Percentiles rank a stretch among this genome's conserved stretches.
phyloP scores from a whole-genome alignment of 2,329 filamentous ascomycete species.

The Amphichorda felina region DNA sequence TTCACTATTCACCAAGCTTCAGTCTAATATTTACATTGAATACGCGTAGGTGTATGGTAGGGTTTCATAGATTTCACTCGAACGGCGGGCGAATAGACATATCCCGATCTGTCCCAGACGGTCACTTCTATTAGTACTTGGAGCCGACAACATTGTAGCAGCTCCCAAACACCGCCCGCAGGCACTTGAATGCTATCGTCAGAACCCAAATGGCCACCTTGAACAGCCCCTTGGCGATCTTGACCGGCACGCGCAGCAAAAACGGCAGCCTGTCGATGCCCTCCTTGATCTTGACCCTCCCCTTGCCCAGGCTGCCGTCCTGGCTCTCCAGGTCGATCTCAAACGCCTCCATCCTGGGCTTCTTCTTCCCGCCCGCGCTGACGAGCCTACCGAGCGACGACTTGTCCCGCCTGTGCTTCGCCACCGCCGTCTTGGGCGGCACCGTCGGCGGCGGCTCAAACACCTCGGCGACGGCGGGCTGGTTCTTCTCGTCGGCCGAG shows the following conservation, averaged over 20 bases:
- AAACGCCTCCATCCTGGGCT: slow-evolving; percentile 39
- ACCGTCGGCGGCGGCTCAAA: slow-evolving; percentile 40
- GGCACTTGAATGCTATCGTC: slow-evolving; percentile 41
- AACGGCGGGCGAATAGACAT: no score
- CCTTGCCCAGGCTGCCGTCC: slow-evolving; percentile 27
- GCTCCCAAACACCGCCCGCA: slow-evolving; percentile 35
- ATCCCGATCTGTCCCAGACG: no score
- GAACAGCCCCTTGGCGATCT: slow-evolving; percentile 38
- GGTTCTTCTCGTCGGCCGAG: slow-evolving; percentile 40
- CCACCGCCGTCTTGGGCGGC: slow-evolving; percentile 18
- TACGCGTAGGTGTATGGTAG: no score
- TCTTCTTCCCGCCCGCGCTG: slow-evolving; percentile 13
- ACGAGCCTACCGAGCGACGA: slow-evolving; percentile 1
- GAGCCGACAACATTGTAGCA: slow-evolving; percentile 37
- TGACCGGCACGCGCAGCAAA: slow-evolving; percentile 33
- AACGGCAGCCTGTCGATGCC: slow-evolving; percentile 37
- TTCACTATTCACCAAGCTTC: no score
- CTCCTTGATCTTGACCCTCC: slow-evolving; percentile 22
- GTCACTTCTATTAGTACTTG: slow-evolving; percentile 18
- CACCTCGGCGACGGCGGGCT: slow-evolving; percentile 27
- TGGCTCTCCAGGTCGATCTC: slow-evolving; percentile 54
- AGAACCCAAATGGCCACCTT: slow-evolving; percentile 48
- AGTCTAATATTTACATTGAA: no score
- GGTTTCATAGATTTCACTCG: no score
- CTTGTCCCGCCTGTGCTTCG: slow-evolving; percentile 7